phyloP scores from a whole-genome alignment of 2,329 filamentous ascomycete species.

The Cryphonectria parasitica region DNA sequence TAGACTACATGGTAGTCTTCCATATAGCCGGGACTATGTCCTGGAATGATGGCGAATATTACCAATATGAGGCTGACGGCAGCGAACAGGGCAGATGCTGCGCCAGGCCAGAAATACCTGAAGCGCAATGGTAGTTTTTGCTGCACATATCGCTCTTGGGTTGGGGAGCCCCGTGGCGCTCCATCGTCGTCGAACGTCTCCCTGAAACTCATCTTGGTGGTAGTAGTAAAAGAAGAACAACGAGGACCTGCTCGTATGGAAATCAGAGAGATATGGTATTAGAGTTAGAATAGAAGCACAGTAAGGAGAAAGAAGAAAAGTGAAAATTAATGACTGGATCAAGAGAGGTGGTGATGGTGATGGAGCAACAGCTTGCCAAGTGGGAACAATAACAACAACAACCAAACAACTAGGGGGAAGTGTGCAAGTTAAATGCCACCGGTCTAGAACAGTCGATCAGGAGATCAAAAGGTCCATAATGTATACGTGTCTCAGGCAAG shows the following conservation, averaged over 20 bases:
- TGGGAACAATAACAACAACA: background rate
- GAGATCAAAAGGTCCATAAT: background rate
- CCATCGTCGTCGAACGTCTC: slow-evolving; percentile 3
- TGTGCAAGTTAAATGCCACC: background rate
- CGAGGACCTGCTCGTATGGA: slow-evolving; percentile 9
- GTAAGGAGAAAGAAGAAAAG: background rate
- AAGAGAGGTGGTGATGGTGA: background rate
- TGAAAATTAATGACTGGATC: background rate
- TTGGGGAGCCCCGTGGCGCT: background rate
- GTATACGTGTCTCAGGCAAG: background rate
- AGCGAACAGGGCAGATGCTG: slow-evolving; percentile 40
- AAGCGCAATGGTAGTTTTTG: background rate
- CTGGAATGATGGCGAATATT: slow-evolving; percentile 44
- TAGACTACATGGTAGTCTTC: slow-evolving; percentile 46
- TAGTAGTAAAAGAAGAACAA: background rate
- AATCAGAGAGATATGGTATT: background rate
- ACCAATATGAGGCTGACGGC: slow-evolving; percentile 42
- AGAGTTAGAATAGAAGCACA: background rate
- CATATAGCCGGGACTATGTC: slow-evolving; percentile 42
- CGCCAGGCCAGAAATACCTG: slow-evolving; percentile 10
- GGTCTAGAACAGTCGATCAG: slow-evolving; percentile 1
- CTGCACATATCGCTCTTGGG: slow-evolving; percentile 6
- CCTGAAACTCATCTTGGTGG: background rate
- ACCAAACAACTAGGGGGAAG: background rate
- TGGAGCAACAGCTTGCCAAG: background rate